Base-by-base conservation (phyloP, 1,284 basidiomycete genomes). In the Sporisorium exsertum region DNA sequence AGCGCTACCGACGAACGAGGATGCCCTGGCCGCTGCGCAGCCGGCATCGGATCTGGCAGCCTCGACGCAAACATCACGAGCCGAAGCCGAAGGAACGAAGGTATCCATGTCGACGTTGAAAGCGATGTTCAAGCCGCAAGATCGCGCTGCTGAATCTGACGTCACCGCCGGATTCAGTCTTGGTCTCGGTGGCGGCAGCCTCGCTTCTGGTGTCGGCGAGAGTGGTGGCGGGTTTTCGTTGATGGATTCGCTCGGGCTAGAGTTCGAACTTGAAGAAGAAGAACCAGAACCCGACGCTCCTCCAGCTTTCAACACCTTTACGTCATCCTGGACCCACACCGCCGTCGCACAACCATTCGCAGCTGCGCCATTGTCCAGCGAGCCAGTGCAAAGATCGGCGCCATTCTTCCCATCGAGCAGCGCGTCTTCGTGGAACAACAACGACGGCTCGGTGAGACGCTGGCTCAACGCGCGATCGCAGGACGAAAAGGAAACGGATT, bases 101-200 rank as follows among this genome's bases (percentile, higher is more conserved):
- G 77, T 81, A 1, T 64, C 63, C 2, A 74, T 79, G 66, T 68
- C 68, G 16, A 76, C 65, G 7, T 62, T 84, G 26, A 84, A 79
- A 40, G 77, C 79, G 42, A 84, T 84, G 82, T 84, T 84, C 68
- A 72, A 72, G 57, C 80, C 82, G 18, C 68, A 82, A 43, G 81
- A 78, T 37, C 64, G 55, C 12, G 20, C 42, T 8, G 58, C 58
- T 18, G 10, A 20, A 0, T 64, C 58, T 0, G 53, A n/a, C 15
- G 58, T 61, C 18, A 58, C 62, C 6, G 43, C 68, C 10, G 63
- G 64, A 2, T 66, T 72, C 47, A 72, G 63, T 26, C 24, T 72
- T 8, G 70, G 64, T 22, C 52, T 63, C 0, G 60, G 60, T 22
- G 53, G 27, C 10, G 51, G 46, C 20, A 32, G 12, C 27, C 33